Evolutionary conservation across 139 green algal species (phyloP).

Genomic region (Tetratostichococcus sp.): DNA sequence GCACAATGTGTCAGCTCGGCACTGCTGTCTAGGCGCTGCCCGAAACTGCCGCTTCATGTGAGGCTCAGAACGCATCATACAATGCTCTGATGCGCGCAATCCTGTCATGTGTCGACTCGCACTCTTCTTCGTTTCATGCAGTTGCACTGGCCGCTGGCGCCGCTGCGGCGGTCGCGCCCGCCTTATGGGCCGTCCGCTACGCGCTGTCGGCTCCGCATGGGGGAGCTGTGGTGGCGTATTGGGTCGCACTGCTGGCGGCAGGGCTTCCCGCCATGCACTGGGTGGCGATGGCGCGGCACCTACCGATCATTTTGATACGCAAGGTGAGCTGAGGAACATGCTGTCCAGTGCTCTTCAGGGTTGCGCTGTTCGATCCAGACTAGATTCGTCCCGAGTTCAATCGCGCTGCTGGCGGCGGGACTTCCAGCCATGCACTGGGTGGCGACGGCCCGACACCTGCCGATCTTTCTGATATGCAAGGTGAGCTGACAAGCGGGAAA

Average conservation of each 20-base stretch:
- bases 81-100: too few relatives aligned
- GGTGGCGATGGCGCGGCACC: constrained; percentile 6
- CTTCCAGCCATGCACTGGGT: constrained; percentile 48
- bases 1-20: too few relatives aligned
- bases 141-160: constrained; percentile 2
- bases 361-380: too few relatives aligned
- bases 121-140: not conserved
- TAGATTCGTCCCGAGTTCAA: constrained; percentile 47
- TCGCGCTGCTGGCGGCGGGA: constrained; percentile 24
- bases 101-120: too few relatives aligned
- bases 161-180: constrained; percentile 11
- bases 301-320: constrained; percentile 26
- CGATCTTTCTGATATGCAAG: constrained; percentile 22
- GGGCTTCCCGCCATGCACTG: constrained; percentile 47
- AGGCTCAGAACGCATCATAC: too few relatives aligned
- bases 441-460: constrained; percentile 7
- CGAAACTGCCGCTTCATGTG: too few relatives aligned
- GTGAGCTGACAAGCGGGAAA: too few relatives aligned
- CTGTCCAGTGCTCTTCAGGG: too few relatives aligned
- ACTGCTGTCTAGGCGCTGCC: too few relatives aligned
- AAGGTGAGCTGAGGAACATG: constrained; percentile 6
- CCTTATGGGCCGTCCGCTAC: constrained; percentile 20
- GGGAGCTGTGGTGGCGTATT: constrained; percentile 46
- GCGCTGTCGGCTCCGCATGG: constrained; percentile 16
- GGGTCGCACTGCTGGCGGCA: constrained; percentile 37